Evolutionary conservation across 495 filamentous ascomycete genomes (phyloP), one percentile per base, ranked within the genome.

Genomic region (Penicillium soppii): DNA sequence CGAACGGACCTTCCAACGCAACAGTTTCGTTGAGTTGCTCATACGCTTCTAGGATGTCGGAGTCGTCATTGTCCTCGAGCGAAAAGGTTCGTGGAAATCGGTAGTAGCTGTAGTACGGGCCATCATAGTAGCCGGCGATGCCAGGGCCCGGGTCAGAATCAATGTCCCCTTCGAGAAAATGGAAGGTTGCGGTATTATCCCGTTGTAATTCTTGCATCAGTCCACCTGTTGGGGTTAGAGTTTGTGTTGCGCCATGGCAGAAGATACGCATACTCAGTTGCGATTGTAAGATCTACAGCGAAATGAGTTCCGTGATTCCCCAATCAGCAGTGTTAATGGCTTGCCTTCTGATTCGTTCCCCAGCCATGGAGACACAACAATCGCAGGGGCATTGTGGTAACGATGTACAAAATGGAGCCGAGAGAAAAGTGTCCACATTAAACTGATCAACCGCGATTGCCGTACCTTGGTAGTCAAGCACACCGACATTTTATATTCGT

Each of bases 41-140:
- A 30, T 68, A 70, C 0, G 69, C 66, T 7, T 64, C 62, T 7
- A 52, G 26, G 5, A 71, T 48, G 10, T 65, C 59, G 17, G 57
- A 46, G 4, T 60, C 61, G 38, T 67, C 61, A 2, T 33, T 45
- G 15, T 68, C 64, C 13, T 48, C 48, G 20, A 50, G 45, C 8
- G 56, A 46, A 29, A 62, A 56, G 3, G 57, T 47, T 39, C 59
- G 66, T 5, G 67, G 67, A 40, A 69, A 70, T 9, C 59, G 55
- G 56, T 70, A 63, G 53, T 64, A 73, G 50, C 65, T 68, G 47
- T 63, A 68, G 43, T 67, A 71, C 25, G 68, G 70, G 16, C 61
- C 62, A 1, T 72, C 64, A 52, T 62, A 72, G 52, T 53, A 63
- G 6, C 57, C 61, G 17, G 54, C 57, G 16, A 72, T 69, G 8